phyloP scores from a whole-genome alignment of 2,329 filamentous ascomycete species.

The Phialophora tarda region DNA sequence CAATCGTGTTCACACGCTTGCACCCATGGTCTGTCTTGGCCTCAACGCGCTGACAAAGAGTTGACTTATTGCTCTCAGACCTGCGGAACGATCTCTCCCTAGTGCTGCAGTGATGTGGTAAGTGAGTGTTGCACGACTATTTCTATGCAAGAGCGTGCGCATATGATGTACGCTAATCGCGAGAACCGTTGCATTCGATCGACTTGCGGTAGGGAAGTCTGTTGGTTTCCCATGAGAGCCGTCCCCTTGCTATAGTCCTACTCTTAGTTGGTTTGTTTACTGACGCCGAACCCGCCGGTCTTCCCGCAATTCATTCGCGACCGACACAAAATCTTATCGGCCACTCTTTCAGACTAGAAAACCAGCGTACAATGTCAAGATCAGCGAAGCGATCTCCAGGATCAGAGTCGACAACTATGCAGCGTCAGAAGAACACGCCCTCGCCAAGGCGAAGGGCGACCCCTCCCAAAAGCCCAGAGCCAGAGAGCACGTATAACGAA shows the following conservation, averaged over 20 bases:
- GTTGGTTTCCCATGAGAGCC: background rate
- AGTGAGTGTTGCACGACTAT: background rate
- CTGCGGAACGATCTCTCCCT: constrained; percentile 11
- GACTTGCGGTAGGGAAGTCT: background rate
- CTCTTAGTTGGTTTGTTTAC: background rate
- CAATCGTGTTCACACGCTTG: constrained; percentile 5
- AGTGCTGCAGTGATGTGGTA: background rate
- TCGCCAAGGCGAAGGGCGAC: background rate
- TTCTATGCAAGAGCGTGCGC: background rate
- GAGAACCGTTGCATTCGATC: background rate
- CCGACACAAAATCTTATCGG: background rate
- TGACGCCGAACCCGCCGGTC: background rate
- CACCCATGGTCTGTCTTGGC: constrained; percentile 10
- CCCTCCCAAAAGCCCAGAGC: constrained; percentile 6
- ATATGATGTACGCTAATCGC: background rate
- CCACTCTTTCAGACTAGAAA: background rate
- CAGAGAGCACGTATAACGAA: background rate
- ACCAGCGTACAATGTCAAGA: constrained; percentile 2
- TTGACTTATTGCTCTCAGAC: constrained; percentile 3
- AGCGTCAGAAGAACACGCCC: background rate
- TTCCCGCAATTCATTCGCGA: background rate
- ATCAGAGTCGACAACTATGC: background rate
- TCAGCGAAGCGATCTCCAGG: background rate
- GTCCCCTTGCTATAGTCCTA: background rate
- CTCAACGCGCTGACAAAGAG: constrained; percentile 18